A percentile compares a stretch with the other conserved stretches of the same genome.
These are phyloP conservation scores for Coniochaeta hoffmannii DNA, from an alignment of 2,329 filamentous ascomycete genomes.

Conservation along the genomic window DNA sequence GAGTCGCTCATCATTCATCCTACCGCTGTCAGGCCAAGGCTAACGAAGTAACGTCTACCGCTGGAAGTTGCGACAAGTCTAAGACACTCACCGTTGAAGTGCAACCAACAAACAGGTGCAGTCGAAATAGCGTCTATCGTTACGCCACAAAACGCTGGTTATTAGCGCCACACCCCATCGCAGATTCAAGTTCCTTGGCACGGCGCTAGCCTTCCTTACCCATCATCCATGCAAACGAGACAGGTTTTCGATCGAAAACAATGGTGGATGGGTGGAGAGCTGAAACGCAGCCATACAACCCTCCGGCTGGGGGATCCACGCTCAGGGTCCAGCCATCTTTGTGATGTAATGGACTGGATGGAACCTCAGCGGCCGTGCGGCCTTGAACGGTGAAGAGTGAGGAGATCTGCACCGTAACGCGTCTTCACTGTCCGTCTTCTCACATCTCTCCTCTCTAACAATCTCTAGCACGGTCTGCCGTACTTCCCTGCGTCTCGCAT, in stretches of 20 bases:
- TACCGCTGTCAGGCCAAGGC: no score
- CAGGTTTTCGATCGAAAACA: conserved; percentile 1
- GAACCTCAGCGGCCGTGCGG: background rate
- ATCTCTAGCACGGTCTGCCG: background rate
- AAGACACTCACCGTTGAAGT: background rate
- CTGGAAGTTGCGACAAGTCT: background rate
- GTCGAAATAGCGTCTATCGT: background rate
- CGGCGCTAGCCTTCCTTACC: background rate
- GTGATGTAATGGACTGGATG: conserved; percentile 1
- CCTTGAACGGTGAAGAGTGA: background rate
- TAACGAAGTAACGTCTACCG: background rate
- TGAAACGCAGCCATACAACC: background rate
- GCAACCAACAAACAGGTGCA: background rate
- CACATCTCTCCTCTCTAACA: background rate
- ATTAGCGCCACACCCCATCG: background rate
- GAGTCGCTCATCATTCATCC: no score
- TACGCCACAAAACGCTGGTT: background rate
- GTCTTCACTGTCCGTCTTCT: background rate
- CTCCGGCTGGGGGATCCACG: background rate
- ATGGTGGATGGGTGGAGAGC: background rate
- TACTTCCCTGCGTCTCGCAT: background rate
- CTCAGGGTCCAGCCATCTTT: background rate
- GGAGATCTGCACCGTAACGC: background rate
- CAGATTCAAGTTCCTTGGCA: background rate
- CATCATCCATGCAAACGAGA: background rate